phyloP scores from a whole-genome alignment of 1,284 basidiomycete species.

The Cryptococcus sp. region DNA sequence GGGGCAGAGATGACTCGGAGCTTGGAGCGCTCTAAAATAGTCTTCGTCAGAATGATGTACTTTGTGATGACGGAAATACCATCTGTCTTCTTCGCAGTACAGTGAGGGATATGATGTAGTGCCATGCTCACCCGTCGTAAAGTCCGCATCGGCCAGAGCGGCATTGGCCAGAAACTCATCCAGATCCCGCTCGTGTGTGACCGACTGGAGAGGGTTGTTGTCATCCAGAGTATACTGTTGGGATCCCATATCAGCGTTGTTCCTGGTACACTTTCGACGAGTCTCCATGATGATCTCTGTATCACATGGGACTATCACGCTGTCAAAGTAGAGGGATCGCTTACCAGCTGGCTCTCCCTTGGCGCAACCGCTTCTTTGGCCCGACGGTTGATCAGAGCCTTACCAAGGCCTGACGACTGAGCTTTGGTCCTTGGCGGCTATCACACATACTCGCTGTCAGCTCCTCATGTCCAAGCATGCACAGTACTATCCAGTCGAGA shows the following conservation, averaged over 20 bases:
- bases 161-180: constrained; percentile 97
- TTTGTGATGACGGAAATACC: neutral
- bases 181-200: constrained; percentile 94
- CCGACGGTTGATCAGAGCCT: constrained; percentile 87
- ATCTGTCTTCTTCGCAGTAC: neutral
- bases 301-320: neutral
- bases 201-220: constrained; percentile 76
- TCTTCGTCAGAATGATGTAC: neutral
- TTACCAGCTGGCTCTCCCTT: constrained; percentile 72
- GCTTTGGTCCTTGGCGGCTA: constrained; percentile 47
- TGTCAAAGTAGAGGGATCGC: constrained; percentile 29
- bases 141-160: constrained; percentile 90
- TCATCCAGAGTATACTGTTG: constrained; percentile 76
- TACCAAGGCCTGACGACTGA: constrained; percentile 69
- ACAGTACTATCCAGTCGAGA: too few relatives aligned
- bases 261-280: neutral
- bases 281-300: neutral
- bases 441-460: too few relatives aligned
- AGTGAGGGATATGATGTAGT: neutral
- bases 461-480: too few relatives aligned
- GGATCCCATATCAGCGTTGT: neutral
- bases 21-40: constrained; percentile 75
- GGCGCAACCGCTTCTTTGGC: constrained; percentile 74
- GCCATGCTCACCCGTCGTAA: constrained; percentile 78
- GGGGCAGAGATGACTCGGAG: constrained; percentile 82